These are phyloP conservation scores for Aspergillus tubingensis DNA, from an alignment of 2,329 filamentous ascomycete genomes.

Conservation along the genomic window DNA sequence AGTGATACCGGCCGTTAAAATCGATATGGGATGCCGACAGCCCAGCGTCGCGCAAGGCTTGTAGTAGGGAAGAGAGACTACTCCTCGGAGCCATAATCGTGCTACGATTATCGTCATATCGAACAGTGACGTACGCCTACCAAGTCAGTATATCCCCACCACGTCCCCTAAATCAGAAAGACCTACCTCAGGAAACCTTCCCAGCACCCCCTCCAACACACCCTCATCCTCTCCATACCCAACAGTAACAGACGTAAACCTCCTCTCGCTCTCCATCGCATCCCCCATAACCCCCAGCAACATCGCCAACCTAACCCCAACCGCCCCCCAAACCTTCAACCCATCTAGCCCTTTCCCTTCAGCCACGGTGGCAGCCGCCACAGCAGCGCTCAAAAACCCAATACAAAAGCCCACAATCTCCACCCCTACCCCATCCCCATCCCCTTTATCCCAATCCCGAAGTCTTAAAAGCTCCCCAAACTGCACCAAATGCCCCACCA, in stretches of 20 bases:
- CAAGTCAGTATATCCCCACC: background rate
- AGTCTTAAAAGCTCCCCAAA: slow-evolving; percentile 7
- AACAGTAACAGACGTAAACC: slow-evolving; percentile 20
- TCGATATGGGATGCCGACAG: slow-evolving; percentile 16
- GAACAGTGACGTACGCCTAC: slow-evolving; percentile 21
- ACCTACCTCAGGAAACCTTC: slow-evolving; percentile 12
- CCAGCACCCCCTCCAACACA: too few species aligned
- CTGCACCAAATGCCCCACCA: slow-evolving; percentile 21
- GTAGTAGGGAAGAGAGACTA: slow-evolving; percentile 7
- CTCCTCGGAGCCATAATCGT: slow-evolving; percentile 20
- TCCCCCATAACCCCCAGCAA: slow-evolving; percentile 20
- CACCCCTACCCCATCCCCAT: background rate
- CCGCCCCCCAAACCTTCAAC: slow-evolving; percentile 11
- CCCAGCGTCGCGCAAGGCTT: slow-evolving; percentile 14
- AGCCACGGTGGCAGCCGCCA: slow-evolving; percentile 9
- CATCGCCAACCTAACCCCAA: slow-evolving; percentile 19
- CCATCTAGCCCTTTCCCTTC: background rate
- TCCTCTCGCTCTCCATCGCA: slow-evolving; percentile 15
- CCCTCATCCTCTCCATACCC: too few species aligned
- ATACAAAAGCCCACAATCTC: slow-evolving; percentile 24
- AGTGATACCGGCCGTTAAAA: slow-evolving; percentile 25
- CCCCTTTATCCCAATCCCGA: too few species aligned
- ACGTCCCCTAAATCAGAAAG: background rate
- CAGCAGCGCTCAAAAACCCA: slow-evolving; percentile 20
- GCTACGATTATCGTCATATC: slow-evolving; percentile 18